Evolutionary conservation across 176 grass and related monocot species (phyloP).

Genomic region (Saccharum spontaneum): DNA sequence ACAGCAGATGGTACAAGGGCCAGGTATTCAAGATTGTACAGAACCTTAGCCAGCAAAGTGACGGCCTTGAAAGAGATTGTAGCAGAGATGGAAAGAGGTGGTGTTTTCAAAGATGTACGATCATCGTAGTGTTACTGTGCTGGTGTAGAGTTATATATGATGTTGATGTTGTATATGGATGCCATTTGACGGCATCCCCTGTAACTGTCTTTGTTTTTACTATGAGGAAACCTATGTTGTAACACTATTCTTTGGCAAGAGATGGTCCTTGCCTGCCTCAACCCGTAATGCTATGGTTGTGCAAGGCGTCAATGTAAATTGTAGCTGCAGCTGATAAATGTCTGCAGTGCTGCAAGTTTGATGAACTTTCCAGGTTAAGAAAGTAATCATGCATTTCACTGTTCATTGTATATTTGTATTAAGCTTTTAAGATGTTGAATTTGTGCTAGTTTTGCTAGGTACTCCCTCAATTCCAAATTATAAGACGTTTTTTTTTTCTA

Average conservation of each 20-base stretch:
- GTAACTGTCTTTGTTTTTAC: conserved; percentile 37
- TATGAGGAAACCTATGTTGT: conserved; percentile 47
- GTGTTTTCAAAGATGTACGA: conserved; percentile 85
- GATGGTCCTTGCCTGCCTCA: conserved; percentile 15
- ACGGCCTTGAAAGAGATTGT: conserved; percentile 86
- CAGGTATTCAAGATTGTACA: conserved; percentile 97
- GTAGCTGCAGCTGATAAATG: conserved; percentile 10
- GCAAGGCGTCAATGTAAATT: not conserved
- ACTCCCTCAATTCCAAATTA: not conserved
- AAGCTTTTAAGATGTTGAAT: not conserved
- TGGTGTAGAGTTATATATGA: conserved; percentile 33
- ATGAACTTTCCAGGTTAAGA: not conserved
- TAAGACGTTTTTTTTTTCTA: too few relatives aligned
- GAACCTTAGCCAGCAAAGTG: conserved; percentile 94
- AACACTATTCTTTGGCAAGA: conserved; percentile 33
- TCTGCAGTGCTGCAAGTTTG: conserved; percentile 9
- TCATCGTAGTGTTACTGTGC: conserved; percentile 47
- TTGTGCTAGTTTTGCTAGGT: not conserved
- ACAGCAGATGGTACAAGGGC: conserved; percentile 93
- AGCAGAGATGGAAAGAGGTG: conserved; percentile 76
- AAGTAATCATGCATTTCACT: not conserved
- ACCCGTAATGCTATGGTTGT: not conserved
- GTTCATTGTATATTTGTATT: not conserved
- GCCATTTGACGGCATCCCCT: conserved; percentile 29
- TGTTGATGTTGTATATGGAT: conserved; percentile 60